Base-by-base conservation (phyloP, 2,329 filamentous ascomycete species). In the Ophiocordyceps sinensis region DNA sequence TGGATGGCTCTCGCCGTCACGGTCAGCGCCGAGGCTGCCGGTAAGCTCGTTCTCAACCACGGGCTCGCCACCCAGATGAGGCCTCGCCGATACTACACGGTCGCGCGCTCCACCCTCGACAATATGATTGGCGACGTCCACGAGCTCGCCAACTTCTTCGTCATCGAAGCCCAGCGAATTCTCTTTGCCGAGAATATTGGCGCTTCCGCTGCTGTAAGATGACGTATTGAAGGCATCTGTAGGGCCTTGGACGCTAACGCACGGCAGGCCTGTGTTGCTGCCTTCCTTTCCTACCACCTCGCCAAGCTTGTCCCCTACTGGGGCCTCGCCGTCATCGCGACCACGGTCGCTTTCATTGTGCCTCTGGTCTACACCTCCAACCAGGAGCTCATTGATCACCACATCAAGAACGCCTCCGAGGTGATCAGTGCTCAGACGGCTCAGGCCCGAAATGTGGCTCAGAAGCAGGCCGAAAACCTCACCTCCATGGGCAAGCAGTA, bases 301-400 rank as follows among this genome's bases (percentile, higher is more conserved):
- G 71, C 79, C 60, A 83, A 82, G 67, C 64, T 82, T 45, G 71
- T 83, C 38, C 79, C 79, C 30, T 73, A 79, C 66, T 83, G 79
- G 79, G 77, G 75, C 30, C 71, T 83, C 47, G 65, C 75, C 37
- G 60, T 83, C 47, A 66, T 82, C 50, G 64, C 62, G 47, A 75
- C 74, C 44, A 74, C 74, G 12, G 57, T 75, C 39, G 53, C 71
- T 44, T 83, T 83, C 65, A 65, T 79, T 44, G 67, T 65, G 12
- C 79, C 79, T 28, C 66, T 82, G 40, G 53, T 81, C 55, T 83
- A 83, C 63, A 70, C 68, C 50, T 68, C 68, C 52, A 83, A 83
- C 70, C 68, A 81, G 65, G 78, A 82, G 62, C 59, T 82, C 43
- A 82, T 83, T 51, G 79, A 83, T 53, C 59, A 67, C 48, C 71